These are phyloP conservation scores for Geotrichum aggregatum DNA, from an alignment of 1,139 yeast species.

Conservation along the genomic window DNA sequence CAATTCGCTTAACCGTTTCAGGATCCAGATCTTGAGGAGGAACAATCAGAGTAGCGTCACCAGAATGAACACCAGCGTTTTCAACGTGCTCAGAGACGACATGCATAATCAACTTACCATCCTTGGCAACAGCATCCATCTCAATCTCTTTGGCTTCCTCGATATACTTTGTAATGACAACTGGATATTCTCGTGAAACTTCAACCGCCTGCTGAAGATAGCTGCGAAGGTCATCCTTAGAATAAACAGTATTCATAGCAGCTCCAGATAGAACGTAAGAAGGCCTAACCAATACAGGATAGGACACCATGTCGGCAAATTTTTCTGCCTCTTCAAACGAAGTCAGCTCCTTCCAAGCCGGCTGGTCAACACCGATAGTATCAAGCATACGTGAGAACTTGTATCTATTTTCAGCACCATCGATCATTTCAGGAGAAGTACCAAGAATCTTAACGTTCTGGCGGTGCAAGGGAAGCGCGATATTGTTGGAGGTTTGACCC, in stretches of 20 bases:
- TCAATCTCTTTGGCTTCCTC: constrained; percentile 96
- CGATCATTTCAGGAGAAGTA: constrained; percentile 91
- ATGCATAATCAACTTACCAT: constrained; percentile 85
- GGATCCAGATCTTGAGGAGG: constrained; percentile 96
- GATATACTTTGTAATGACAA: constrained; percentile 91
- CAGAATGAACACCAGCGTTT: constrained; percentile 98
- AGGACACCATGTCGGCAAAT: constrained; percentile 83
- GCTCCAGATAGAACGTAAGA: constrained; percentile 97
- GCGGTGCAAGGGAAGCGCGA: constrained; percentile 78
- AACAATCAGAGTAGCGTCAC: constrained; percentile 91
- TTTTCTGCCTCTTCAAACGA: constrained; percentile 78
- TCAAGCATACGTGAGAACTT: constrained; percentile 93
- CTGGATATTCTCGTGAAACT: constrained; percentile 94
- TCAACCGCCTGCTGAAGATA: constrained; percentile 84
- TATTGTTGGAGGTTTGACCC: constrained; percentile 96
- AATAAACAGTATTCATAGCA: constrained; percentile 91
- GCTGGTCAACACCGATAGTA: constrained; percentile 89
- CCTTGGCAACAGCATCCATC: constrained; percentile 89
- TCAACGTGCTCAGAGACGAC: constrained; percentile 98
- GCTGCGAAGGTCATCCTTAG: constrained; percentile 69
- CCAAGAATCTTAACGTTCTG: constrained; percentile 79
- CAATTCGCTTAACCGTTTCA: constrained; percentile 86
- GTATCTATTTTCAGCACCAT: constrained; percentile 97
- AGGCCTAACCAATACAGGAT: constrained; percentile 96
- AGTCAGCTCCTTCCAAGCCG: constrained; percentile 94